Percentiles rank a stretch among this genome's conserved stretches.
Conservation (phyloP, 345 rosid species). For the Eucalyptus caleyi region DNA sequence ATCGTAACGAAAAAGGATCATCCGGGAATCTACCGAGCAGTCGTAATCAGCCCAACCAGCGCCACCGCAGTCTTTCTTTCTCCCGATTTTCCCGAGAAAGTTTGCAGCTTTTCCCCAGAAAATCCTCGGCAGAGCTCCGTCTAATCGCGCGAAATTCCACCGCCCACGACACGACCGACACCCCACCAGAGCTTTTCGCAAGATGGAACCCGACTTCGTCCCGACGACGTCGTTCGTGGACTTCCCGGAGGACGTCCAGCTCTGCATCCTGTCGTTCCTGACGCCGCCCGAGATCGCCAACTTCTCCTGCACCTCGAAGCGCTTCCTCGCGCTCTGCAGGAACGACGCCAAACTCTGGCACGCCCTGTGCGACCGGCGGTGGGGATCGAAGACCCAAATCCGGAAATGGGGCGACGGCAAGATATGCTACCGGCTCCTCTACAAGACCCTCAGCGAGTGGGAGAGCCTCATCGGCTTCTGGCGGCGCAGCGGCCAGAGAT, state of each 20-base stretch:
- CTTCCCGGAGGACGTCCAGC: slow-evolving; percentile 79
- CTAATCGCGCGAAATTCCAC: not conserved
- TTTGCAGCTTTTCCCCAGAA: not conserved
- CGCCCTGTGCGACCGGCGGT: slow-evolving; percentile 57
- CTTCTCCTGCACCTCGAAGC: slow-evolving; percentile 78
- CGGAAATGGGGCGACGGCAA: slow-evolving; percentile 59
- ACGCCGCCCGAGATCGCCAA: slow-evolving; percentile 46
- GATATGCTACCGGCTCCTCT: slow-evolving; percentile 49
- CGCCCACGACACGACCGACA: not conserved
- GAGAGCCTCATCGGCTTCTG: slow-evolving; percentile 82
- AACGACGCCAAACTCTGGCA: slow-evolving; percentile 64
- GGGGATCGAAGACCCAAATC: slow-evolving; percentile 75
- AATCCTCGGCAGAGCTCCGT: not conserved
- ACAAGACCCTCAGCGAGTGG: slow-evolving; percentile 44
- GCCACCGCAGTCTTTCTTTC: not conserved
- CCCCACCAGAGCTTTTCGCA: not conserved
- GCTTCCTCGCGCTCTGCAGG: slow-evolving; percentile 42
- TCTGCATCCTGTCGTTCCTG: slow-evolving; percentile 69
- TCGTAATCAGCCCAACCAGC: not conserved
- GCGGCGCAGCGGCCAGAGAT: slow-evolving; percentile 65
- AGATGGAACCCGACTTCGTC: not conserved
- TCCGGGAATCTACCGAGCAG: not conserved
- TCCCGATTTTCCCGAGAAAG: not conserved
- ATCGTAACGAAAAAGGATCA: not conserved
- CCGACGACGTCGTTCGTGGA: slow-evolving; percentile 31